phyloP scores from a whole-genome alignment of 139 green algal species.

The Closterium sp. region DNA sequence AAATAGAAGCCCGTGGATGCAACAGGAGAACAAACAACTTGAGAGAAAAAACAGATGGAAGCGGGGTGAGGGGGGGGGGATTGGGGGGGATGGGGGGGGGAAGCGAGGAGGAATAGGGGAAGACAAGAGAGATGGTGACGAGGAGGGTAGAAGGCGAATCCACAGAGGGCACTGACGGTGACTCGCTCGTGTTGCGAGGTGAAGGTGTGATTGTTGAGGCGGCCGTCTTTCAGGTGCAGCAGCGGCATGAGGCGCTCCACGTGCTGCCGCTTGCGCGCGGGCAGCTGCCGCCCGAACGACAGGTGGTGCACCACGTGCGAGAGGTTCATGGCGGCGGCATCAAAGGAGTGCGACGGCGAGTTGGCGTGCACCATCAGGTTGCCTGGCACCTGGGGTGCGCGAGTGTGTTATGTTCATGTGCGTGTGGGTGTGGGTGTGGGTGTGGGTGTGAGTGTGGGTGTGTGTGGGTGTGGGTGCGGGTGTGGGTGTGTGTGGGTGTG shows the following conservation, averaged over 20 bases:
- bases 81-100: not conserved
- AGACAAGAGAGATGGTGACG: not conserved
- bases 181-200: constrained; percentile 39
- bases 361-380: constrained; percentile 49
- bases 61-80: not conserved
- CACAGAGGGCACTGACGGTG: constrained; percentile 1
- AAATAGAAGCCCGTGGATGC: no score
- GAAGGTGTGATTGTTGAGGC: constrained; percentile 16
- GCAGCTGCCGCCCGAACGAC: constrained; percentile 51
- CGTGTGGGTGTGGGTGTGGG: not conserved
- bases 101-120: not conserved
- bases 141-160: not conserved
- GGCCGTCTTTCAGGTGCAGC: not conserved
- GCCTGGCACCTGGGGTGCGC: constrained; percentile 13
- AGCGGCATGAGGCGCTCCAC: constrained; percentile 14
- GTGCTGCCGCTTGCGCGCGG: not conserved
- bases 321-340: constrained; percentile 55
- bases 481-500: no score
- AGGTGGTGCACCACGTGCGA: constrained; percentile 56
- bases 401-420: no score
- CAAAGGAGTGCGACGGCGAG: constrained; percentile 48
- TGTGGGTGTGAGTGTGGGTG: no score
- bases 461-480: no score
- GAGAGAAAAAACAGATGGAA: no score
- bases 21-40: no score